Evolutionary conservation across 225 moss, liverwort and hornwort genomes (phyloP).

Genomic region (Neckera pumila): DNA sequence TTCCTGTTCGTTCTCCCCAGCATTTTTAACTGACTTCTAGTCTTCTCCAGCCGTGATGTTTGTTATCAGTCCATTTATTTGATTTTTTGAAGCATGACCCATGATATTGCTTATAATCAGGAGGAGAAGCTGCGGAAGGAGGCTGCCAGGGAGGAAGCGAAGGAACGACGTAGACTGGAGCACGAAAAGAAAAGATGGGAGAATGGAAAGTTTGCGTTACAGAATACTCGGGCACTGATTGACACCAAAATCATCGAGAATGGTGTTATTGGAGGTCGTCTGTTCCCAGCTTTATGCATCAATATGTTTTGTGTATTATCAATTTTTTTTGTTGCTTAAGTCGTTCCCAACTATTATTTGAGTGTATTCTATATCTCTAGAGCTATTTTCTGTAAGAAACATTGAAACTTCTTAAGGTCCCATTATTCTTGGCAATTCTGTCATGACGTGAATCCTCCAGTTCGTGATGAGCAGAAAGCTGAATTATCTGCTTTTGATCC

Average conservation of each 20-base stretch:
- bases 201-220: slow-evolving; percentile 74
- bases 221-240: slow-evolving; percentile 60
- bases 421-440: not conserved
- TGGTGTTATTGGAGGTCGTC: slow-evolving; percentile 52
- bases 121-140: slow-evolving; percentile 70
- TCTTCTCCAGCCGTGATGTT: not conserved
- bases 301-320: not conserved
- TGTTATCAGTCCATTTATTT: not conserved
- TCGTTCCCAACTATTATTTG: not conserved
- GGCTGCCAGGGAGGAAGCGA: slow-evolving; percentile 56
- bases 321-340: not conserved
- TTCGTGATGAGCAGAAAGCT: not conserved
- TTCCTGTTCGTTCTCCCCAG: not conserved
- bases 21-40: not conserved
- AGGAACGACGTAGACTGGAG: slow-evolving; percentile 56
- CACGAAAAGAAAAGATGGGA: slow-evolving; percentile 71
- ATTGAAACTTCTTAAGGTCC: not conserved
- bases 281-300: not conserved
- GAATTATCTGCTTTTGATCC: not conserved
- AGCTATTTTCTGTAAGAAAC: not conserved
- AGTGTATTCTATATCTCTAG: not conserved
- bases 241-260: slow-evolving; percentile 64
- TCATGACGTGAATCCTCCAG: not conserved
- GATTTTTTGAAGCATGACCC: not conserved
- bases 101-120: slow-evolving; percentile 19